These are phyloP conservation scores for Kazachstania psychrophila DNA, from an alignment of 805 yeast species.

Conservation along the genomic window DNA sequence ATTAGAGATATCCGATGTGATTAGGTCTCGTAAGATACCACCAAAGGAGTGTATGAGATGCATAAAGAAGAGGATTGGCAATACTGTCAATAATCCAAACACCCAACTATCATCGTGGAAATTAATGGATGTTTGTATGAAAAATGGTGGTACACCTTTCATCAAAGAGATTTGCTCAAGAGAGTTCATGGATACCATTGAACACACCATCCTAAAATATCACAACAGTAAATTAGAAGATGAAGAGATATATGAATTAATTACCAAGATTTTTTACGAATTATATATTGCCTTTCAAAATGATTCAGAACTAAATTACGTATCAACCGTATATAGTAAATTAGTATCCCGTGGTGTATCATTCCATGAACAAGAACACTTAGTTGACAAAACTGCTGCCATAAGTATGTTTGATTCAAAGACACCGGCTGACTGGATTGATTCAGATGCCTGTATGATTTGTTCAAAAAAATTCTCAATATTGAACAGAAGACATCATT, in stretches of 20 bases:
- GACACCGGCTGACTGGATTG: slow-evolving; percentile 97
- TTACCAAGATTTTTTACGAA: slow-evolving; percentile 58
- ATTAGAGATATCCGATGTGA: slow-evolving; percentile 77
- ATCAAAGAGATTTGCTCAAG: slow-evolving; percentile 67
- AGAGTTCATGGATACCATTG: slow-evolving; percentile 77
- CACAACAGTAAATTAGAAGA: slow-evolving; percentile 24
- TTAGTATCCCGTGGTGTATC: slow-evolving; percentile 53
- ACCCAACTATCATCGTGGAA: slow-evolving; percentile 66
- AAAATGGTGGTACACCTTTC: slow-evolving; percentile 87
- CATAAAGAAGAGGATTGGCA: slow-evolving; percentile 62
- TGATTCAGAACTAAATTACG: slow-evolving; percentile 56
- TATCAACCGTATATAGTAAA: slow-evolving; percentile 50
- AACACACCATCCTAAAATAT: slow-evolving; percentile 34
- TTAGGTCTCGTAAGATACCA: slow-evolving; percentile 69
- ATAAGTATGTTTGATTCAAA: slow-evolving; percentile 67
- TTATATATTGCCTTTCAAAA: slow-evolving; percentile 71
- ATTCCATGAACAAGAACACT: slow-evolving; percentile 56
- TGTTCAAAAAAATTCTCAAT: slow-evolving; percentile 75
- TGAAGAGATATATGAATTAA: slow-evolving; percentile 47
- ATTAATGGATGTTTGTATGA: slow-evolving; percentile 76
- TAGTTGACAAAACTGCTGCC: slow-evolving; percentile 9
- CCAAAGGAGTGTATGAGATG: slow-evolving; percentile 79
- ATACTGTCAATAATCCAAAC: slow-evolving; percentile 61
- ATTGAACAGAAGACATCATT: slow-evolving; percentile 88
- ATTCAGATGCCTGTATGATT: slow-evolving; percentile 90